Evolutionary conservation across 257 asterid genomes (phyloP).

Genomic region (Capsicum baccatum): DNA sequence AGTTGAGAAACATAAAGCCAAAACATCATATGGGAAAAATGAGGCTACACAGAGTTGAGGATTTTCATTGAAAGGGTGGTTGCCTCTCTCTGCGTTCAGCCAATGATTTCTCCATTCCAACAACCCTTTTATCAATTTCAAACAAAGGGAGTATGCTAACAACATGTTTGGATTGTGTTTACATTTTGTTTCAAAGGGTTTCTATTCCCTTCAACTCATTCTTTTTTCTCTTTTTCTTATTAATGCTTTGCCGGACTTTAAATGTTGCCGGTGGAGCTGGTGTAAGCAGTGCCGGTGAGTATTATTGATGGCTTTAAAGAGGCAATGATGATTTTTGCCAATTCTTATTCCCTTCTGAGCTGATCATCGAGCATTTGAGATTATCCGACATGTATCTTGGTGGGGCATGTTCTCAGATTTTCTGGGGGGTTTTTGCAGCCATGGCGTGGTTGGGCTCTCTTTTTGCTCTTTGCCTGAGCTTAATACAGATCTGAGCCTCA

Average conservation of each 20-base stretch:
- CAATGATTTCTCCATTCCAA: constrained; percentile 36
- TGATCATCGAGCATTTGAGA: too few species aligned
- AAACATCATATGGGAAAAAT: neutral
- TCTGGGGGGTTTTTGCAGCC: too few species aligned
- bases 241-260: too few species aligned
- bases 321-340: constrained; percentile 32
- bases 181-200: neutral
- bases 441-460: too few species aligned
- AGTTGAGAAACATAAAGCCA: neutral
- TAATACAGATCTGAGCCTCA: constrained; percentile 30
- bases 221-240: neutral
- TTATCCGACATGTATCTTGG: too few species aligned
- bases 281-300: neutral
- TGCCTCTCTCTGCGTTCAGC: constrained; percentile 55
- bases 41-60: constrained; percentile 28
- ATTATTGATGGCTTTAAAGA: neutral
- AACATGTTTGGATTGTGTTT: neutral
- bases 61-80: constrained; percentile 50
- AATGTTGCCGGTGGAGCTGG: neutral
- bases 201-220: neutral
- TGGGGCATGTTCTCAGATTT: too few species aligned
- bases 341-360: neutral
- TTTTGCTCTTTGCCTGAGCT: neutral
- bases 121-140: constrained; percentile 8
- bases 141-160: neutral